Conservation (phyloP, 768 basidiomycete species). For the Suillus lakei region DNA sequence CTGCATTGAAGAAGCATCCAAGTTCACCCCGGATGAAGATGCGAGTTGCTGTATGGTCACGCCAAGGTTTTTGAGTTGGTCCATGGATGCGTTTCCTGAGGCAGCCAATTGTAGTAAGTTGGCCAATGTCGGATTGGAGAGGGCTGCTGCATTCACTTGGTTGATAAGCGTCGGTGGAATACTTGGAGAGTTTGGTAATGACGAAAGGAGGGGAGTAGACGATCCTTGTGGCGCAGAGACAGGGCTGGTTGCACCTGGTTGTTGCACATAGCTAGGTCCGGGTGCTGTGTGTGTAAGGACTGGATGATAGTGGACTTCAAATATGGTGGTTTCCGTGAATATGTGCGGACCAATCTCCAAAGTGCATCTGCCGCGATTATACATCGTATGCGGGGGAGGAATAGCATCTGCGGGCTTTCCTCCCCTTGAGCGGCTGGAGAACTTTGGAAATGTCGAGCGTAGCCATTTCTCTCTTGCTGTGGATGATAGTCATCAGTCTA, state of each 20-base stretch:
- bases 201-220: constrained; percentile 48
- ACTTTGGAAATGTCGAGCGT: constrained; percentile 65
- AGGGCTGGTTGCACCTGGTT: constrained; percentile 19
- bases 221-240: constrained; percentile 26
- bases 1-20: constrained; percentile 15
- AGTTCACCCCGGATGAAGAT: constrained; percentile 15
- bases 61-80: constrained; percentile 70
- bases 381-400: constrained; percentile 70
- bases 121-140: constrained; percentile 68
- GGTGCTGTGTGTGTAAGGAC: constrained; percentile 27
- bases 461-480: constrained; percentile 78
- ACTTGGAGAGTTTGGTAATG: constrained; percentile 47
- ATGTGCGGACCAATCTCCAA: constrained; percentile 77
- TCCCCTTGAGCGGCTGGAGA: constrained; percentile 66
- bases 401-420: constrained; percentile 56
- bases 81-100: constrained; percentile 60
- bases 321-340: constrained; percentile 70
- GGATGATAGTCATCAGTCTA: constrained; percentile 20
- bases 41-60: constrained; percentile 75
- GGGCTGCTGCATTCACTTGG: constrained; percentile 69
- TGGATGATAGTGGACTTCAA: constrained; percentile 72
- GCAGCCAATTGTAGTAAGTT: constrained; percentile 70
- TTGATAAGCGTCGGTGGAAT: constrained; percentile 63
- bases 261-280: constrained; percentile 30
- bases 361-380: constrained; percentile 68